Evolutionary conservation across 202 grass and related monocot genomes (phyloP), one percentile per base, ranked within the genome.

Genomic region (Setaria italica): DNA sequence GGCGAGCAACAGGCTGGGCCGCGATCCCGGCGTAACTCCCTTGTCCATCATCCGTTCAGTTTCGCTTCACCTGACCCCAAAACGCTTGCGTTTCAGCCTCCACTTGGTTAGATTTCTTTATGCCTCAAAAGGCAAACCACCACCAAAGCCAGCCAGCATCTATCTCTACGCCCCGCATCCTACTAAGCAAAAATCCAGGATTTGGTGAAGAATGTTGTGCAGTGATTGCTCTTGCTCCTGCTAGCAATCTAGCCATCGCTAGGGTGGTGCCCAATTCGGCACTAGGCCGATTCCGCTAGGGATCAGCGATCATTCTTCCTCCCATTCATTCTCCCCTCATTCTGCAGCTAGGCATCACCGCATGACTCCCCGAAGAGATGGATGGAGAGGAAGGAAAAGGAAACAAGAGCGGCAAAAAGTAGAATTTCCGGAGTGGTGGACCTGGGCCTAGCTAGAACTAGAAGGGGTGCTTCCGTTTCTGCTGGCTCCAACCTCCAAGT

Each of bases 121-220:
- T 17, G 37, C 69, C 50, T 15, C 34, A 79, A 62, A 58, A 65
- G 66, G 55, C 74, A 64, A 12, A 0, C 53, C 25, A 25, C 25
- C 25, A 25, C 25, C 25, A 25, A 25, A 25, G 25, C 25, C 25
- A 25, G 25, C 25, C 25, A 25, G 25, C 25, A 25, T 25, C 39
- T 6, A 41, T 41, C 39, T 41, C 4, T 37, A 4, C 35, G 35
- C 35, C 35, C 1, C 35, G 35, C 35, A 41, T 41, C 39, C 39
- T 41, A 41, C 39, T 41, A 41, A 2, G 64, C 65, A 30, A 76
- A 85, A 89, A 73, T 79, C 73, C 83, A 65, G 39, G 39, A 66
- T 90, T 79, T 43, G 33, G 41, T 50, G 74, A 83, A 9, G 79
- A 83, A 82, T 87, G 82, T 76, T 80, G 60, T 12, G 39, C 42